Percentiles rank a stretch among this genome's conserved stretches.
phyloP scores from a whole-genome alignment of 2,329 filamentous ascomycete species.

The Hypoxylon sp. region DNA sequence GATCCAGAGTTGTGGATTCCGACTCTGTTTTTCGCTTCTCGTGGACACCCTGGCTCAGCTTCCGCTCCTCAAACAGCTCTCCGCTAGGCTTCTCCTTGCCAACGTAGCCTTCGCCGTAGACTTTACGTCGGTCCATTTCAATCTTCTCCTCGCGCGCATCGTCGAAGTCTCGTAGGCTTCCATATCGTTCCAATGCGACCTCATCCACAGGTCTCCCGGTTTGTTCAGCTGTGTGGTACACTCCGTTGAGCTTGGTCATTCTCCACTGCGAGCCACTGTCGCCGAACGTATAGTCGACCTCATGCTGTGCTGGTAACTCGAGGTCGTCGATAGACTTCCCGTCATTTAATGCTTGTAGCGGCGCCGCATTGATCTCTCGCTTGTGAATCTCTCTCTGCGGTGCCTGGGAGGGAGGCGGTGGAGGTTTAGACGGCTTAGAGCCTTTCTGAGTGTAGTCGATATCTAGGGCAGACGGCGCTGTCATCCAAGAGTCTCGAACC shows the following conservation, averaged over 20 bases:
- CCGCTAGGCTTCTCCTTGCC: conserved; percentile 90
- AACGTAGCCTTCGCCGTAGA: conserved; percentile 88
- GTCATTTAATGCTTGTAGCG: conserved; percentile 73
- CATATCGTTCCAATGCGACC: conserved; percentile 85
- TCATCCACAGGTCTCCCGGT: conserved; percentile 82
- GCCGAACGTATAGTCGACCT: conserved; percentile 87
- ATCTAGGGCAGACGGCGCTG: conserved; percentile 83
- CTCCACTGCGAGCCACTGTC: conserved; percentile 93
- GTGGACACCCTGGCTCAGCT: conserved; percentile 67
- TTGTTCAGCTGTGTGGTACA: conserved; percentile 85
- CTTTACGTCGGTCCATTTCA: conserved; percentile 86
- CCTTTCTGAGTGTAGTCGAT: conserved; percentile 84
- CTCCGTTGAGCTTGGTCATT: conserved; percentile 92
- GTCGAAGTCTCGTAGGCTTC: conserved; percentile 86
- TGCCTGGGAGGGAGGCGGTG: conserved; percentile 66
- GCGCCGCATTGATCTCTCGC: conserved; percentile 81
- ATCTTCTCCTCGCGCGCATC: conserved; percentile 92
- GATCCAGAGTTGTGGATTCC: conserved; percentile 58
- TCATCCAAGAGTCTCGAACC: conserved; percentile 94
- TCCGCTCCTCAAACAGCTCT: conserved; percentile 85
- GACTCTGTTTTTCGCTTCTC: conserved; percentile 54
- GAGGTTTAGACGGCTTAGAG: conserved; percentile 68
- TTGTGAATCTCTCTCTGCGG: conserved; percentile 81
- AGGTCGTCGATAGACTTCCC: conserved; percentile 69
- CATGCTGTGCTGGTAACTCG: conserved; percentile 67